Percentiles rank a stretch among this genome's conserved stretches.
Evolutionary conservation across 2,329 filamentous ascomycete genomes (phyloP).

Genomic region (Thyridium curvatum): DNA sequence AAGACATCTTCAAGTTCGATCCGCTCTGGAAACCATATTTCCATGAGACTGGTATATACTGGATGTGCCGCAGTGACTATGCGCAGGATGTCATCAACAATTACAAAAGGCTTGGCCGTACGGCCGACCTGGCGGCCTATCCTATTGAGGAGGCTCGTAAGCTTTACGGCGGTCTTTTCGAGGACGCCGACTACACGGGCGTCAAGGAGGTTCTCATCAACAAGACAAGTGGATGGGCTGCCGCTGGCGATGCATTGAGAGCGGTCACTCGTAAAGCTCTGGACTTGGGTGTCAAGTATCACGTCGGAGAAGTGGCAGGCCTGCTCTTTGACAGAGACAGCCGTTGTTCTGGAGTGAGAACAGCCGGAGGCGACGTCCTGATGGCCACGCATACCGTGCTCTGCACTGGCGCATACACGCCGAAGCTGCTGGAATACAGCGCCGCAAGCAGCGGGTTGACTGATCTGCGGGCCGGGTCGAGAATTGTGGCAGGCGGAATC

Average conservation of each 20-base stretch:
- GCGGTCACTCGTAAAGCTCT: conserved; percentile 47
- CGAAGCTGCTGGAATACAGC: conserved; percentile 46
- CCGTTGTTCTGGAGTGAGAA: conserved; percentile 40
- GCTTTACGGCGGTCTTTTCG: conserved; percentile 52
- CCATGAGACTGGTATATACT: conserved; percentile 54
- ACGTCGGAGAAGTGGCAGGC: conserved; percentile 42
- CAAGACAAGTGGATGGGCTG: conserved; percentile 56
- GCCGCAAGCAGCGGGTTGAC: conserved; percentile 33
- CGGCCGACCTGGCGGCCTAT: conserved; percentile 33
- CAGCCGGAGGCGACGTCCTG: conserved; percentile 34
- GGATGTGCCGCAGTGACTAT: conserved; percentile 44
- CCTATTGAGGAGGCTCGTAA: conserved; percentile 38
- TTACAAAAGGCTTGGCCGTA: conserved; percentile 37
- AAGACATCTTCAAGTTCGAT: conserved; percentile 52
- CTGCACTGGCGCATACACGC: conserved; percentile 52
- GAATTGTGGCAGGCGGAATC: conserved; percentile 54
- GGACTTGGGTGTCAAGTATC: conserved; percentile 52
- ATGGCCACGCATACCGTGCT: conserved; percentile 46
- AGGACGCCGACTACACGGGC: conserved; percentile 52
- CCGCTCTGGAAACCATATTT: conserved; percentile 51
- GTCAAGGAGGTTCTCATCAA: conserved; percentile 56
- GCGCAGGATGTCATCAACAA: conserved; percentile 46
- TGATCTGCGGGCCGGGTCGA: conserved; percentile 42
- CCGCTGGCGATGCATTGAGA: conserved; percentile 51
- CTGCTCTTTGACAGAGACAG: conserved; percentile 38